Evolutionary conservation across 768 basidiomycete genomes (phyloP), one percentile per base, ranked within the genome.

Genomic region (Leccinellum luteum): DNA sequence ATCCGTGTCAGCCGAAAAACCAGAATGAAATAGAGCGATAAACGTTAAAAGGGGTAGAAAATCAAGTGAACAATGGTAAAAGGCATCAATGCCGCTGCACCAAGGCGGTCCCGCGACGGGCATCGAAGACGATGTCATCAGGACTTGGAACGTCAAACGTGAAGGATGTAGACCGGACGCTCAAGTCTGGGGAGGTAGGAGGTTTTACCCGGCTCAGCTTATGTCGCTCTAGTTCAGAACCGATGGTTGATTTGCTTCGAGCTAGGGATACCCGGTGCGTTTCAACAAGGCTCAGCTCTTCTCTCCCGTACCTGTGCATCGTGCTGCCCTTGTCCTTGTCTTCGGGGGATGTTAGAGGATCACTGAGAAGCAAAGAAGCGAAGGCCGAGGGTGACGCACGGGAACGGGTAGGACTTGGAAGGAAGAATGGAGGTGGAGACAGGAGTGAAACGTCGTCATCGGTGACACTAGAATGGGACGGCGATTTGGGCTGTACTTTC

Each of bases 121-220:
- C 91, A 63, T 84, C 84, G 64, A 90, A 76, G 9, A 98, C 85
- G 60, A 91, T 74, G 66, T 98, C 96, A 64, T 98, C 96, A 21
- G 96, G 96, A 72, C 94, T 97, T 34, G 91, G 92, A 23, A 79
- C 81, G 60, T 94, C 85, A 66, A 94, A 93, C 10, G 84, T 75
- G 68, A 91, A 92, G 53, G 63, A 63, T 3, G 75, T 73, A 41
- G 69, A 68, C 17, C 75, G 64, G 14, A 73, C 65, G 8, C 67
- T 65, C 41, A 75, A 59, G 52, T 73, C 72, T 17, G 79, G 75
- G n/a, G 78, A 73, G 25, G 54, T 58, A 21, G 56, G 49, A 19
- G 54, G 44, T 12, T 57, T 62, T 45, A 14, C 49, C 30, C 49
- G 56, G 58, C 43, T 45, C 30, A 58, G 57, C 38, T 48, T 61